Evolutionary conservation across 2,329 filamentous ascomycete genomes (phyloP).

Genomic region (Fusarium secorum): DNA sequence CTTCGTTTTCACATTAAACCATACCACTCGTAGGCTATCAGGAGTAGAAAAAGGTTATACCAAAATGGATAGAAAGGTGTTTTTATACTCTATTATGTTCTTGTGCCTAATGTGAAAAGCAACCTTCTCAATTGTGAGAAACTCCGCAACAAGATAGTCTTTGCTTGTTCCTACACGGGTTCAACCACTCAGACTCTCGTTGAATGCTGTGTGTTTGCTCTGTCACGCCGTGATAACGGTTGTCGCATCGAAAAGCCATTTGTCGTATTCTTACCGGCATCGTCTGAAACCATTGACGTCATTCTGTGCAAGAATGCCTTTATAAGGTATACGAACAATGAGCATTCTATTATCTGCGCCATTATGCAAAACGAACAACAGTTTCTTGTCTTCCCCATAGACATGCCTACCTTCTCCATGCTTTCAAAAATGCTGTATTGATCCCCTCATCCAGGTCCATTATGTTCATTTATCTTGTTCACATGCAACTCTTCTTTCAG

Average conservation of each 20-base stretch:
- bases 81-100: not conserved
- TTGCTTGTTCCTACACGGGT: not conserved
- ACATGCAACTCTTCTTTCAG: not conserved
- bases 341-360: not conserved
- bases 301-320: not conserved
- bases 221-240: not conserved
- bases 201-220: not conserved
- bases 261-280: not conserved
- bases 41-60: slow-evolving; percentile 44
- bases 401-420: not conserved
- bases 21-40: slow-evolving; percentile 41
- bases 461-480: not conserved
- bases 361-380: not conserved
- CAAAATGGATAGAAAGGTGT: slow-evolving; percentile 44
- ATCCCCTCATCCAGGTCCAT: not conserved
- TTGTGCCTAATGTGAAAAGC: not conserved
- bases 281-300: not conserved
- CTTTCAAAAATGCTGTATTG: not conserved
- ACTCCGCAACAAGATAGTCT: not conserved
- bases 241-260: not conserved
- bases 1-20: slow-evolving; percentile 30
- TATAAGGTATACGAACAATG: not conserved
- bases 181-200: not conserved
- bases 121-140: too few species aligned
- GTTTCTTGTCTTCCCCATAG: not conserved